Percentiles rank a stretch among this genome's conserved stretches.
Conservation (phyloP, 768 basidiomycete genomes). For the Boletales sp. region DNA sequence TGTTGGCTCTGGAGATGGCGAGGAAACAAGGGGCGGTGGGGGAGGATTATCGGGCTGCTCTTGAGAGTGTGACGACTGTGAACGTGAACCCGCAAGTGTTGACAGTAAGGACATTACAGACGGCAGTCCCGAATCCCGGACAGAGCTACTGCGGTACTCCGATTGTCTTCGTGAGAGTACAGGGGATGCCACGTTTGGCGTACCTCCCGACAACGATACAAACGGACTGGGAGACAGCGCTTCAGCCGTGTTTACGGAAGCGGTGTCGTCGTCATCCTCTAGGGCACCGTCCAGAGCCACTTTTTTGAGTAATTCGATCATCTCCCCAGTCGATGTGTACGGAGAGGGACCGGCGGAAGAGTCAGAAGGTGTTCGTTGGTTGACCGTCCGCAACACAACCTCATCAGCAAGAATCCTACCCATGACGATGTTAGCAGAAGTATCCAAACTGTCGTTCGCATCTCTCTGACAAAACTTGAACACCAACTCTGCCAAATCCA, state of each 20-base stretch:
- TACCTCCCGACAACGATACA: conserved; percentile 22
- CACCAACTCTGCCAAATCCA: conserved; percentile 50
- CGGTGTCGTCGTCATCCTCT: conserved; percentile 42
- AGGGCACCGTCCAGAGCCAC: conserved; percentile 35
- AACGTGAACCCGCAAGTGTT: conserved; percentile 60
- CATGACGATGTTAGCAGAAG: conserved; percentile 28
- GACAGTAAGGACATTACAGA: conserved; percentile 64
- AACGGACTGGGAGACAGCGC: conserved; percentile 36
- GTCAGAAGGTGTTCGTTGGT: conserved; percentile 26
- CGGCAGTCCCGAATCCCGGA: conserved; percentile 48
- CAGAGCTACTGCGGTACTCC: conserved; percentile 43
- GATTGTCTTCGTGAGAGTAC: conserved; percentile 56
- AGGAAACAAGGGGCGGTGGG: conserved; percentile 26
- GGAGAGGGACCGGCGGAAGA: conserved; percentile 13
- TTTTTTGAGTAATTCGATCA: conserved; percentile 41
- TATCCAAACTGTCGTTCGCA: conserved; percentile 26
- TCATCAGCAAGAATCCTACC: conserved; percentile 71
- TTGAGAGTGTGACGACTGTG: conserved; percentile 51
- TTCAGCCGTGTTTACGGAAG: conserved; percentile 38
- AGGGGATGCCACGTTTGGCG: conserved; percentile 45
- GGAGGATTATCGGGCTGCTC: conserved; percentile 33
- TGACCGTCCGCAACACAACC: conserved; percentile 53
- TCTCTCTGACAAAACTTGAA: conserved; percentile 46
- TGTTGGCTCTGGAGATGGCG: conserved; percentile 23
- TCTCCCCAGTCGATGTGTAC: conserved; percentile 19